Conservation (phyloP, 805 yeast genomes). For the Barnettozyma vustinii region DNA sequence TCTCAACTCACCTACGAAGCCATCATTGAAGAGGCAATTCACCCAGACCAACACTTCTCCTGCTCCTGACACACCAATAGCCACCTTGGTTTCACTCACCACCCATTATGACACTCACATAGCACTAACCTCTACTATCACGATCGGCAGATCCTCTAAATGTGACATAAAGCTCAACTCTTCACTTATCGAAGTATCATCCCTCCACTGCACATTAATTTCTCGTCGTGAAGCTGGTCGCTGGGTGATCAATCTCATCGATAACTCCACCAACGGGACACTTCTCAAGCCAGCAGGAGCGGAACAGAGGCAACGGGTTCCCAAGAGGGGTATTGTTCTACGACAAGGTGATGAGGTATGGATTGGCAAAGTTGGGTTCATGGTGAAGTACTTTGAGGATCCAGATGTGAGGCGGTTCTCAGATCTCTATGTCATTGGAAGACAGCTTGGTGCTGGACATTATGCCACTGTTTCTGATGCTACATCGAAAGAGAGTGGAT, state of each 20-base stretch:
- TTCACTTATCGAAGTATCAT: neutral
- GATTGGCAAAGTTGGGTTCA: slow-evolving; percentile 7
- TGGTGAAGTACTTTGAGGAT: slow-evolving; percentile 5
- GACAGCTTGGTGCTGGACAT: slow-evolving; percentile 68
- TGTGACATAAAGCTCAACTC: neutral
- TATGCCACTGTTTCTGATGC: slow-evolving; percentile 80
- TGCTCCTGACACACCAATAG: neutral
- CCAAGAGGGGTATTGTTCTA: neutral
- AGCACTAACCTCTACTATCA: neutral
- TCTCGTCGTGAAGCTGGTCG: neutral
- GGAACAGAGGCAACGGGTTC: neutral
- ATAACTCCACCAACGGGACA: neutral
- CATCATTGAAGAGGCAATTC: slow-evolving; percentile 1
- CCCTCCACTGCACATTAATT: neutral
- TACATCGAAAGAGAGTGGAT: slow-evolving; percentile 49
- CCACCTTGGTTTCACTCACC: neutral
- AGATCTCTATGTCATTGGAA: slow-evolving; percentile 46
- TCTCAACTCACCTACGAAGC: neutral
- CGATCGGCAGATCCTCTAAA: slow-evolving; percentile 2
- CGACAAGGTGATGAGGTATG: slow-evolving; percentile 22
- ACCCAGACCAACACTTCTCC: neutral
- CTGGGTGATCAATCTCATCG: neutral
- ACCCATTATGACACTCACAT: neutral
- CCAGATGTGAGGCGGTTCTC: slow-evolving; percentile 37
- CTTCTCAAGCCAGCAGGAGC: neutral